Evolutionary conservation across 805 yeast species (phyloP), one percentile per base, ranked within the genome.

Genomic region (Schwanniomyces polymorphus): DNA sequence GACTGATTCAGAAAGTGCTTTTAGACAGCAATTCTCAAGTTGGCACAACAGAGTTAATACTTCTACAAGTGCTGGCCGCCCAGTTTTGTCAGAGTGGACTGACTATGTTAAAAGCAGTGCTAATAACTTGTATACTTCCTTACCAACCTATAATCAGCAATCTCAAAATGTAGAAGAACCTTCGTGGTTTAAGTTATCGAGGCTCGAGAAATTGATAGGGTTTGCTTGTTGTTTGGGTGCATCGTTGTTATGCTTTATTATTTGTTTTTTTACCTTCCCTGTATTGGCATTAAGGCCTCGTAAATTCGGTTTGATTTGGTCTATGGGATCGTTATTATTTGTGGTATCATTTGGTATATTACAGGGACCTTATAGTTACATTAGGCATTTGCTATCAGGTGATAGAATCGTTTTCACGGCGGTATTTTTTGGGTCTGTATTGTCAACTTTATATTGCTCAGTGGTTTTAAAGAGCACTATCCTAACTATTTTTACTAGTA

Each of bases 241-340:
- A 0, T 80, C 97, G 0, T 68, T 78, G n/a, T 81, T 86, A 2
- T 90, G 97, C 60, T 94, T 92, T 65, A 77, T 84, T 10, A 65
- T 92, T 25, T 88, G 97, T 53, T 80, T 92, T 52, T 81, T 90
- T 41, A 68, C 92, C 57, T 85, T 94, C 64, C 99, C 99, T 0
- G 91, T 92, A 12, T 72, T 94, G 53, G 91, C 96, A 1, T 69
- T 91, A 43, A 85, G 88, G 56, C 99, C 98, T 12, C 76, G 96
- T 42, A 94, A 94, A 65, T 92, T 94, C 63, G 97, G 96, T 10
- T 71, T 84, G 55, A 61, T 86, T 28, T 94, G 99, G 98, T 83
- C 97, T 1, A 72, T 92, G 68, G 99, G 98, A 0, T 87, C 96
- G 1, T 61, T 94, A 11, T 68, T 94, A 39, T 92, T 94, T 67